Base-by-base conservation (phyloP, 1,284 basidiomycete species). In the Ustilago hordei region DNA sequence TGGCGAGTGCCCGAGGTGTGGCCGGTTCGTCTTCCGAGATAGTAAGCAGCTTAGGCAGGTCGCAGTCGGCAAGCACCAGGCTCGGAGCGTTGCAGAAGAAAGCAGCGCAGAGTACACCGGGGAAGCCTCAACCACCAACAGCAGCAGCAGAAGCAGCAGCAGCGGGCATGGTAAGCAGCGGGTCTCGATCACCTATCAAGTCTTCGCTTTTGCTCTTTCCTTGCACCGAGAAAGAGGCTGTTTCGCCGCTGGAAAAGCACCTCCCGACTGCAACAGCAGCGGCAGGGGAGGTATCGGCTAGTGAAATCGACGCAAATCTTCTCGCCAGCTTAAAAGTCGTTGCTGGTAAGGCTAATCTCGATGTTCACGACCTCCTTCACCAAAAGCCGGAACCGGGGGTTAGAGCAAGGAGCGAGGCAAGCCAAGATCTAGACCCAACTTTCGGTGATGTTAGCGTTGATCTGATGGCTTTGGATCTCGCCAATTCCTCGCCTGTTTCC, bases 341-440 rank as follows among this genome's bases (percentile, higher is more conserved):
- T 34, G 75, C 75, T n/a, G 60, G 61, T 28, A 77, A 77, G 28
- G 75, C 75, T 15, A 77, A 77, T n/a, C 59, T 77, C 57, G 52
- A 66, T 19, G 47, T 77, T 0, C 19, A 41, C 2, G 69, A 77
- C 17, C 28, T 78, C 34, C 62, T 75, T 23, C 59, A 50, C 9
- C 38, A 65, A 7, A 7, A 50, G 65, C 23, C 58, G 52, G 15
- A 17, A 52, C 12, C 35, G 48, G 43, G 11, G 4, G 32, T 35
- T 12, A 64, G 73, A 28, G 31, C 23, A 15, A 43, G 41, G 0
- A 64, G 68, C 43, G 43, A 64, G 32, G 68, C 58, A 6, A 64
- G 60, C 5, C 56, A 75, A 38, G 73, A 75, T 47, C 58, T 75
- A 19, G 73, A 75, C 5, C 38, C 64, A n/a, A 34, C 61, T 36